phyloP scores from a whole-genome alignment of 257 asterid genomes.

The Pogostemon cablin region DNA sequence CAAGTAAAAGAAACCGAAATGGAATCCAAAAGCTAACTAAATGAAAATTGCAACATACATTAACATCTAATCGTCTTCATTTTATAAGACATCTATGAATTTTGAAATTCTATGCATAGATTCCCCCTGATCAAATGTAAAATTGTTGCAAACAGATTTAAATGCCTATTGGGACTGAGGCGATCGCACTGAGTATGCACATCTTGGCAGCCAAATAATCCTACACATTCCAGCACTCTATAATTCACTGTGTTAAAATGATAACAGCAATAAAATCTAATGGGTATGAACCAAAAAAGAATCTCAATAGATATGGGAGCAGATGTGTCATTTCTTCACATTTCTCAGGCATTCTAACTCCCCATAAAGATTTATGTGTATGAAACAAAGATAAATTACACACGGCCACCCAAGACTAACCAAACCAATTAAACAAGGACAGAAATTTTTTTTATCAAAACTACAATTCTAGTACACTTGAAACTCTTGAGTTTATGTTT shows the following conservation, averaged over 20 bases:
- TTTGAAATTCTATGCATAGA: too few relatives aligned
- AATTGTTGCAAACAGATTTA: too few relatives aligned
- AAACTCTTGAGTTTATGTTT: slow-evolving; percentile 24
- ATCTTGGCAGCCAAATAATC: not conserved
- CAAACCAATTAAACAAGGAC: slow-evolving; percentile 1
- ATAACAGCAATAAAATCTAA: not conserved
- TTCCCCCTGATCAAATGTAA: too few relatives aligned
- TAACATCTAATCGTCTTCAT: too few relatives aligned
- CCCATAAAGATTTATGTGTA: slow-evolving; percentile 2
- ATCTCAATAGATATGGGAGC: not conserved
- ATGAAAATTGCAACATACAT: too few relatives aligned
- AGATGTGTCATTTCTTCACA: slow-evolving; percentile 1
- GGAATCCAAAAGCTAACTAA: too few relatives aligned
- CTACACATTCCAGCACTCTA: not conserved
- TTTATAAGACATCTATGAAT: too few relatives aligned
- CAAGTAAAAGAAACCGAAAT: too few relatives aligned
- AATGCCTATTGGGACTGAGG: too few relatives aligned
- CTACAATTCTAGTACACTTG: slow-evolving; percentile 9
- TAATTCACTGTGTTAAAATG: not conserved
- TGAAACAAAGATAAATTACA: not conserved
- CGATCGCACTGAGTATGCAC: not conserved
- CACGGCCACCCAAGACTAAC: not conserved
- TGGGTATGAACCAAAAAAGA: not conserved
- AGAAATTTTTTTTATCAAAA: not conserved
- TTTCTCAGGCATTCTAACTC: not conserved